Conservation (phyloP, 2,329 filamentous ascomycete species). For the Colletotrichum sp. region DNA sequence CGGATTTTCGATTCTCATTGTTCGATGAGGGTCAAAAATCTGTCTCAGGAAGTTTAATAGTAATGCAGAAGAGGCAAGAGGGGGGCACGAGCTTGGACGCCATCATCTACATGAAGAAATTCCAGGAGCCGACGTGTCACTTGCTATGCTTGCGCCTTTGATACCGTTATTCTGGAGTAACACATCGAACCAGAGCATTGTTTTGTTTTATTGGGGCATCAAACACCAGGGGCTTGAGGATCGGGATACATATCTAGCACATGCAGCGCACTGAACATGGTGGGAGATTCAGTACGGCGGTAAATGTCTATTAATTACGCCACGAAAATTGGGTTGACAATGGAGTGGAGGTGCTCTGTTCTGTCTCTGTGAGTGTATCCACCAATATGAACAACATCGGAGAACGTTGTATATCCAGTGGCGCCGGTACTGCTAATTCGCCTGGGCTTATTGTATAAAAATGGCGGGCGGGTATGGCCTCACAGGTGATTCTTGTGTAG, state of each 20-base stretch:
- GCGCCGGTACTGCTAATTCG: neutral
- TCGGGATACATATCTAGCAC: neutral
- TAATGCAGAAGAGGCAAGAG: neutral
- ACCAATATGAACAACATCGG: neutral
- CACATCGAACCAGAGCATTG: neutral
- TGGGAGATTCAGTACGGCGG: neutral
- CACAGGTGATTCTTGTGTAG: neutral
- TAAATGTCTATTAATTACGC: neutral
- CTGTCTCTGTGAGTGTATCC: neutral
- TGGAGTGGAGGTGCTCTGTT: neutral
- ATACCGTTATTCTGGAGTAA: neutral
- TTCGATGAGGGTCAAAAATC: neutral
- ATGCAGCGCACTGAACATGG: neutral
- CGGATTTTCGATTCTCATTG: conserved; percentile 79
- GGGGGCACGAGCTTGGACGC: neutral
- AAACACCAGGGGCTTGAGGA: neutral
- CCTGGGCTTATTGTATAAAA: neutral
- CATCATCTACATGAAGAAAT: neutral
- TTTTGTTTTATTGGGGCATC: neutral
- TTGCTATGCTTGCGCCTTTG: neutral
- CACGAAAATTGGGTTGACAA: neutral
- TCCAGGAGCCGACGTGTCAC: neutral
- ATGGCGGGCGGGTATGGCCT: neutral
- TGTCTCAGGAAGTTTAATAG: neutral
- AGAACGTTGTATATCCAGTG: neutral